phyloP scores from a whole-genome alignment of 2,329 filamentous ascomycete species.

The Decorospora gaudefroyi region DNA sequence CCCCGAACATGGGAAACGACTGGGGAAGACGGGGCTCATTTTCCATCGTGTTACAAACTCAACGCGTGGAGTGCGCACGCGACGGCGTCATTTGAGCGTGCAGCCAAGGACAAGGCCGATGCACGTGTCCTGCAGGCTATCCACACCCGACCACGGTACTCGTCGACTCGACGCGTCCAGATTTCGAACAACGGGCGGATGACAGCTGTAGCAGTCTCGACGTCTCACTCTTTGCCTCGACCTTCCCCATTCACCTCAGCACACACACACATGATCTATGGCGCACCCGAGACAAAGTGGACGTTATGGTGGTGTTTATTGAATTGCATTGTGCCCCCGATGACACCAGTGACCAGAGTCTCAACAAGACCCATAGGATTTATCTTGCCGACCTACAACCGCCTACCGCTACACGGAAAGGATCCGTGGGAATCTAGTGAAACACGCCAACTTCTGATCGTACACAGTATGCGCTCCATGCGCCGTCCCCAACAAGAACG shows the following conservation, averaged over 20 bases:
- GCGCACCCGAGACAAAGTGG: too few relatives aligned
- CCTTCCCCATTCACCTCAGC: too few relatives aligned
- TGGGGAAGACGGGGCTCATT: slow-evolving; percentile 15
- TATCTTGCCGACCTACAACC: slow-evolving; percentile 8
- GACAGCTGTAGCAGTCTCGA: too few relatives aligned
- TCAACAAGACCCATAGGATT: slow-evolving; percentile 5
- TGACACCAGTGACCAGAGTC: too few relatives aligned
- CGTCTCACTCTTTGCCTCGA: too few relatives aligned
- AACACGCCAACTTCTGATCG: slow-evolving; percentile 16
- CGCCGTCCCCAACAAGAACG: slow-evolving; percentile 7
- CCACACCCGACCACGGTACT: slow-evolving; percentile 2
- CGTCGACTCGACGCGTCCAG: too few relatives aligned
- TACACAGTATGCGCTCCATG: slow-evolving; percentile 13
- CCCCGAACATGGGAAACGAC: slow-evolving; percentile 13
- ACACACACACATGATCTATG: too few relatives aligned
- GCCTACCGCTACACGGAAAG: slow-evolving; percentile 4
- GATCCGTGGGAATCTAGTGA: slow-evolving; percentile 13
- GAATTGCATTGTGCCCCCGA: too few relatives aligned
- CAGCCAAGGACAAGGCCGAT: background rate
- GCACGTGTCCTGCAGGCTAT: slow-evolving; percentile 4
- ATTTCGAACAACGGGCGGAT: too few relatives aligned
- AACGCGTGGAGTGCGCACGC: slow-evolving; percentile 21
- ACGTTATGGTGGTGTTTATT: too few relatives aligned
- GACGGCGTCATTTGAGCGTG: slow-evolving; percentile 18
- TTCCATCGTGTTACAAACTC: slow-evolving; percentile 18